Percentiles rank a stretch among this genome's conserved stretches.
Evolutionary conservation across 164 flowering plant genomes (phyloP).

Genomic region (Nymphaea thermarum): DNA sequence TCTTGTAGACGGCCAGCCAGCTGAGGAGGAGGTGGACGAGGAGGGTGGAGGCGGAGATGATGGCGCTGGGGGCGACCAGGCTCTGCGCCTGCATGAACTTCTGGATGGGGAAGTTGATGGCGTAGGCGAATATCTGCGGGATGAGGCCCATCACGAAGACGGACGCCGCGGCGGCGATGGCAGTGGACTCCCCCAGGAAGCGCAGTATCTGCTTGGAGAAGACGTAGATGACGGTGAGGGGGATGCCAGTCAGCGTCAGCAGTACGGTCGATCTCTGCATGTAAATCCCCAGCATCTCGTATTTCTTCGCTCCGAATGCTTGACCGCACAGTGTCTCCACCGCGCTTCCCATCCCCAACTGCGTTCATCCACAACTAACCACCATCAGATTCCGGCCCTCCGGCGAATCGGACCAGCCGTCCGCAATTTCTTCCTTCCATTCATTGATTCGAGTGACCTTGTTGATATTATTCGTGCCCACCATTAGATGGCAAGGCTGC

Average conservation of each 20-base stretch:
- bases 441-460: too few species aligned
- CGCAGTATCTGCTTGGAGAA: conserved; percentile 28
- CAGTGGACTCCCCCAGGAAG: conserved; percentile 28
- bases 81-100: conserved; percentile 24
- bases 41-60: conserved; percentile 25
- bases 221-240: conserved; percentile 25
- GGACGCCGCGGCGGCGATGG: conserved; percentile 31
- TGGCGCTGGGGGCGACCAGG: conserved; percentile 41
- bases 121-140: conserved; percentile 55
- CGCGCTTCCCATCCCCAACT: conserved; percentile 45
- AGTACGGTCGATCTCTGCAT: conserved; percentile 11
- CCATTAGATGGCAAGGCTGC: too few species aligned
- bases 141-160: conserved; percentile 43
- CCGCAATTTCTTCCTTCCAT: too few species aligned
- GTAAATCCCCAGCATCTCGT: conserved; percentile 28
- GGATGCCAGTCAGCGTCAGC: conserved; percentile 11
- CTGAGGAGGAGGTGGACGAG: conserved; percentile 22
- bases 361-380: background rate
- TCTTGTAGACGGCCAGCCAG: conserved; percentile 29
- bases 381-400: too few species aligned
- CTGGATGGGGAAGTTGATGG: conserved; percentile 33
- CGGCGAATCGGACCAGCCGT: too few species aligned
- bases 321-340: conserved; percentile 38
- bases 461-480: too few species aligned
- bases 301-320: conserved; percentile 28